Conservation (phyloP, 169 alveolate species). For the Amoebophrya sp. region DNA sequence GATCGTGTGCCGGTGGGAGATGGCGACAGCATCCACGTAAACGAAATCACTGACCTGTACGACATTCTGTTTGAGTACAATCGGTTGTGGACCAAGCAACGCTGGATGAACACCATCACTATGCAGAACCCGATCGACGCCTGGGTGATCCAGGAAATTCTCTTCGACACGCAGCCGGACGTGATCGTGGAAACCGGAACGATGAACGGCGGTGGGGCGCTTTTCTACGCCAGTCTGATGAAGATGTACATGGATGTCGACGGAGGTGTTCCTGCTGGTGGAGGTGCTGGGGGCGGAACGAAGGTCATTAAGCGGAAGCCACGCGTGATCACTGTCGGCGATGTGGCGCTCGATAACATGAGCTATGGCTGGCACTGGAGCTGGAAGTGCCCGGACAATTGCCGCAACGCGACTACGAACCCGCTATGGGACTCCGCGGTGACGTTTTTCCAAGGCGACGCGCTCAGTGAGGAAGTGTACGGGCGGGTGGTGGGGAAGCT, state of each 20-base stretch:
- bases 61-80: not conserved
- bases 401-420: not conserved
- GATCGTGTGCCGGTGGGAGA: not conserved
- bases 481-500: not conserved
- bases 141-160: not conserved
- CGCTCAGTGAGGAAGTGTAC: not conserved
- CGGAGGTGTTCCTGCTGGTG: not conserved
- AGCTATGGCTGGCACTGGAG: not conserved
- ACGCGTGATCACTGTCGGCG: not conserved
- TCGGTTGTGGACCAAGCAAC: not conserved
- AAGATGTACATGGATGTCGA: not conserved
- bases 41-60: not conserved
- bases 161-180: not conserved
- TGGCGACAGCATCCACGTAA: not conserved
- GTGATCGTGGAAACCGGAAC: not conserved
- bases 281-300: not conserved
- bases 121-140: not conserved
- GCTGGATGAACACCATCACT: not conserved
- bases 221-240: not conserved
- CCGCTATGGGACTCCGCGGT: not conserved
- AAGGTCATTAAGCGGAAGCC: too few relatives aligned
- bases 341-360: not conserved
- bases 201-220: not conserved
- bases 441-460: not conserved
- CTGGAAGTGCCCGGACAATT: not conserved